Conservation (phyloP, 2,329 filamentous ascomycete genomes). For the Neocatenulostroma microsporum region DNA sequence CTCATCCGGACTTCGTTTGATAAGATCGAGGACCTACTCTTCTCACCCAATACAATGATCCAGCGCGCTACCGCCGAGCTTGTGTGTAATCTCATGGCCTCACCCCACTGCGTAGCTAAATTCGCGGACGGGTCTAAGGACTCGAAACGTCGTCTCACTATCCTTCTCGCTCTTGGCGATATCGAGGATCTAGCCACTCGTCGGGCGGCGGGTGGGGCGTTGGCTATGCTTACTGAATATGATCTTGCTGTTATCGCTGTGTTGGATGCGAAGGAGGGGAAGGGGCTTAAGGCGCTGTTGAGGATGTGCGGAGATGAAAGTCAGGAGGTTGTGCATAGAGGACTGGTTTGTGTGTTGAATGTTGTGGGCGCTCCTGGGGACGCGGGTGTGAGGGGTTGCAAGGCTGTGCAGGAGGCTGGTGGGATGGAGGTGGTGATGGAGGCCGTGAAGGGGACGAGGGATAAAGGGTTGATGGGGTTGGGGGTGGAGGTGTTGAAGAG, state of each 20-base stretch:
- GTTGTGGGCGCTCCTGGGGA: conserved; percentile 61
- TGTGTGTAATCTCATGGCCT: conserved; percentile 79
- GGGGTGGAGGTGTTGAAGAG: conserved; percentile 65
- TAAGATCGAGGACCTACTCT: conserved; percentile 73
- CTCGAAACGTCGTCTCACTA: conserved; percentile 66
- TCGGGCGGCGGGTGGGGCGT: conserved; percentile 75
- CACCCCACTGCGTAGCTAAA: conserved; percentile 56
- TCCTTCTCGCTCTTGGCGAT: conserved; percentile 81
- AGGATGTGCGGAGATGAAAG: conserved; percentile 65
- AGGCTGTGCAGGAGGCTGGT: conserved; percentile 56
- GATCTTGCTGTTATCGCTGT: conserved; percentile 67
- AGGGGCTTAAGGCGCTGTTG: conserved; percentile 72
- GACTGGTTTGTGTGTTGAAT: conserved; percentile 58
- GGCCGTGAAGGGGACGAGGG: conserved; percentile 59
- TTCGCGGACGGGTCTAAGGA: conserved; percentile 59
- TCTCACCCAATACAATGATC: conserved; percentile 66
- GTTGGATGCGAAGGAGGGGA: conserved; percentile 47
- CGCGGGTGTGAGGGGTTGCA: conserved; percentile 56
- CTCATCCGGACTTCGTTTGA: conserved; percentile 70
- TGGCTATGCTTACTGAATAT: conserved; percentile 75
- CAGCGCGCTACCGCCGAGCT: conserved; percentile 80
- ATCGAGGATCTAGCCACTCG: conserved; percentile 73
- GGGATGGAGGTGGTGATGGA: conserved; percentile 62
- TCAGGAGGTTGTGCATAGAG: conserved; percentile 59
- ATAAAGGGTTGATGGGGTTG: conserved; percentile 61